A percentile compares a stretch with the other conserved stretches of the same genome.
These are phyloP conservation scores for Calophaca sinica DNA, from an alignment of 306 rosid genomes.

Conservation along the genomic window DNA sequence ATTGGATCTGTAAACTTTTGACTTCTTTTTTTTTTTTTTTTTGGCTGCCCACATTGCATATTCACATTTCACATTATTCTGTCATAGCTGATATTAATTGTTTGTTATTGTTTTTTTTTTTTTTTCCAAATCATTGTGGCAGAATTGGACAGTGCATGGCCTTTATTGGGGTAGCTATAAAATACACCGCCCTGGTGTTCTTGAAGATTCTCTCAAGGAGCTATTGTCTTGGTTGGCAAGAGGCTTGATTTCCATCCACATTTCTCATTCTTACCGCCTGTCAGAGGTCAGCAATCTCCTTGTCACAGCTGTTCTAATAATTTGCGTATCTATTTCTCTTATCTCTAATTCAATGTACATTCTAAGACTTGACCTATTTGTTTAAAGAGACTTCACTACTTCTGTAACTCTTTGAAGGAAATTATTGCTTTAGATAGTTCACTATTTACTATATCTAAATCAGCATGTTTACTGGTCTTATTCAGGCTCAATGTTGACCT, in stretches of 20 bases:
- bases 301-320: constrained; percentile 1
- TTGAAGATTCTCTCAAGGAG: constrained; percentile 82
- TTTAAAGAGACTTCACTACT: constrained; percentile 28
- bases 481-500: too few species aligned
- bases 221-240: constrained; percentile 77
- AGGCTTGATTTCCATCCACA: constrained; percentile 78
- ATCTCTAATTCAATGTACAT: constrained; percentile 9
- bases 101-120: constrained; percentile 9
- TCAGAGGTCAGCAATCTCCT: constrained; percentile 71
- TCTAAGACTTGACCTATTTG: constrained; percentile 24
- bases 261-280: constrained; percentile 75
- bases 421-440: constrained; percentile 15
- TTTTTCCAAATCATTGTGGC: constrained; percentile 42
- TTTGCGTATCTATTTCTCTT: background rate
- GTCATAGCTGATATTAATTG: constrained; percentile 3
- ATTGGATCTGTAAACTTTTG: constrained; percentile 16
- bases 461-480: too few species aligned
- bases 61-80: background rate
- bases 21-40: background rate
- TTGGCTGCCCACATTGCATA: constrained; percentile 15
- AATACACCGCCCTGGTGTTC: constrained; percentile 73
- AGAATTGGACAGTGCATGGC: constrained; percentile 99
- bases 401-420: background rate
- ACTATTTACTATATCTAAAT: background rate
- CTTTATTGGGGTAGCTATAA: constrained; percentile 97